Evolutionary conservation across 805 yeast species (phyloP).

Genomic region (Saccharomycopsis vini): DNA sequence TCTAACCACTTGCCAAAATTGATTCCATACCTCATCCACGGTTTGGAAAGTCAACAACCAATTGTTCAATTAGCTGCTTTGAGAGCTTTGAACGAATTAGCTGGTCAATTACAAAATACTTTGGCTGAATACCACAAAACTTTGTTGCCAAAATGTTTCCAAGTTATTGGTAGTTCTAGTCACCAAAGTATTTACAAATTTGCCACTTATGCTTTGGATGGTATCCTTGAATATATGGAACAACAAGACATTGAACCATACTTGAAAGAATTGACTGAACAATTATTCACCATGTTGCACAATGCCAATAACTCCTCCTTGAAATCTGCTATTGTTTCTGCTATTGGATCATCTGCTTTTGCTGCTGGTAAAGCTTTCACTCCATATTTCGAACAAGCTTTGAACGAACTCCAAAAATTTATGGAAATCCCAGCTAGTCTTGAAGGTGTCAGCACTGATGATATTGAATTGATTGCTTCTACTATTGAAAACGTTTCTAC

Average conservation of each 20-base stretch:
- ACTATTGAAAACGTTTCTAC: constrained; percentile 91
- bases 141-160: constrained; percentile 78
- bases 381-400: constrained; percentile 79
- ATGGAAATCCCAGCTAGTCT: constrained; percentile 62
- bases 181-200: constrained; percentile 78
- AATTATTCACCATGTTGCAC: constrained; percentile 75
- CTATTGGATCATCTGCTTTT: constrained; percentile 94
- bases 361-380: constrained; percentile 83
- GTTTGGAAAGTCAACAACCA: constrained; percentile 66
- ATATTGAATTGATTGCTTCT: constrained; percentile 81
- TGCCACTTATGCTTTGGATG: constrained; percentile 87
- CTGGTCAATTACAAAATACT: constrained; percentile 75
- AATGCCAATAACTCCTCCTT: constrained; percentile 62
- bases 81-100: constrained; percentile 67
- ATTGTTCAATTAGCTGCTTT: constrained; percentile 81
- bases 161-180: constrained; percentile 78
- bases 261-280: constrained; percentile 83
- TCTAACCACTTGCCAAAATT: constrained; percentile 66
- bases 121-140: constrained; percentile 78
- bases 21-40: constrained; percentile 62
- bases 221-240: constrained; percentile 83
- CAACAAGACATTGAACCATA: constrained; percentile 76
- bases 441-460: constrained; percentile 80
- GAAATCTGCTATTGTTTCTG: constrained; percentile 78
- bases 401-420: no score